A percentile compares a stretch with the other conserved stretches of the same genome.
Conservation (phyloP, 2,329 filamentous ascomycete species). For the Calonectria pseudoturangicola region DNA sequence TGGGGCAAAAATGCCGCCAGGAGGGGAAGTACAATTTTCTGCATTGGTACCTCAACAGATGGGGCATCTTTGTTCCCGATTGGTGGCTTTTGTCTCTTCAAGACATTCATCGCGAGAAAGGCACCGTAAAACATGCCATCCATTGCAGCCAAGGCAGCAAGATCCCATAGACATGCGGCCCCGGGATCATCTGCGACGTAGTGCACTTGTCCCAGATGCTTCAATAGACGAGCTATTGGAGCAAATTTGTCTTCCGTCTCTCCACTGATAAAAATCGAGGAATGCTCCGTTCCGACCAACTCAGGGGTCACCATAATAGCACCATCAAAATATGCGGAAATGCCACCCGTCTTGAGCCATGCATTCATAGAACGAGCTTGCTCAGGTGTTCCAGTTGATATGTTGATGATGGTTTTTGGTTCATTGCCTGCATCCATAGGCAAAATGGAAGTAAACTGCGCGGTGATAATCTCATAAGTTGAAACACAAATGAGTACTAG, state of each 20-base stretch:
- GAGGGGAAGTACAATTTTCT: conserved; percentile 11
- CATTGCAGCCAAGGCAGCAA: conserved; percentile 10
- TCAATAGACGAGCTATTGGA: background rate
- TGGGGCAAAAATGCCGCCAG: conserved; percentile 5
- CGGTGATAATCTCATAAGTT: background rate
- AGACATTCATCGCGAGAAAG: conserved; percentile 1
- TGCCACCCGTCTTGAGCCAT: background rate
- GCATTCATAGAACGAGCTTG: background rate
- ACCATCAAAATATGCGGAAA: background rate
- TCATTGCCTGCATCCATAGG: background rate
- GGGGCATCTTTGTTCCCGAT: background rate
- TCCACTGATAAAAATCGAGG: conserved; percentile 1
- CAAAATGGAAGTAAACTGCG: background rate
- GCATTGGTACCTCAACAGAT: background rate
- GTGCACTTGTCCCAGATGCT: background rate
- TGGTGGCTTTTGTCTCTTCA: conserved; percentile 19
- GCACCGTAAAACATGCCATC: conserved; percentile 16
- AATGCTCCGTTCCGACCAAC: background rate
- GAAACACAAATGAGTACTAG: background rate
- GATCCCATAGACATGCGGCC: background rate
- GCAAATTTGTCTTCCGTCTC: background rate
- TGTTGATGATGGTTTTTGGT: background rate
- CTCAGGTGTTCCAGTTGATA: background rate
- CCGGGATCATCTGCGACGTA: background rate
- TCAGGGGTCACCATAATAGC: conserved; percentile 6